Evolutionary conservation across 371 early-diverging fungal species (phyloP), one percentile per base, ranked within the genome.

Genomic region (Sporodiniella umbellata): DNA sequence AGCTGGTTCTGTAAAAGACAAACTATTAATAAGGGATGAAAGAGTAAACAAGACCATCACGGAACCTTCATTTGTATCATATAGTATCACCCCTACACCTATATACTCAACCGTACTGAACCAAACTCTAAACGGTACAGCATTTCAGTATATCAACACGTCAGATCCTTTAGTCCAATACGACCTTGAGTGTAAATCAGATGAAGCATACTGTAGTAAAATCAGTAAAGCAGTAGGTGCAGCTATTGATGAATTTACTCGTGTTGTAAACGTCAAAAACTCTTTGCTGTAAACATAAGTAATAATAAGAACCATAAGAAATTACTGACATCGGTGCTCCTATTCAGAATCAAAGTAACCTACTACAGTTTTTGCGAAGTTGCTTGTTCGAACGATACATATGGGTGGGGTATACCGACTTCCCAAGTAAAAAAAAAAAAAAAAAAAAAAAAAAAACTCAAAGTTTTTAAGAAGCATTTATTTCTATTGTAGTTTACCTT

Each of bases 331-430:
- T 11, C 6, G 22, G 15, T 10, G 39, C 0, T 8, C 17, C 19
- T 40, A 11, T n/a, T 10, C 51, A 61, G 61, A 22, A 58, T 63
- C 8, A 47, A 51, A 28, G 52, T 63, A 11, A 42, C 37, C 2
- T 63, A 63, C 31, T 62, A 64, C 30, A 68, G 60, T 37, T 72
- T 72, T 45, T 72, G 72, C 37, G 61, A 65, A 25, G 55, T 47
- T 19, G 37, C 46, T 24, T 72, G 72, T 49, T 58, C 64, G 3
- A 72, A 72, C 44, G 53, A 54, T 31, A 72, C 69, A 7, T 63
- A 43, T 59, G 72, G 66, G 1, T 72, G 72, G 72, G 72, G 69
- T 21, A 52, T 57, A 28, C 72, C 72, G 11, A 60, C 72, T 19
- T 72, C 72, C 14, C 68, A 68, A 49, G 70, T 70, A 64, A 43